Conservation (phyloP, 2,329 filamentous ascomycete species). For the Claviceps lovelessii region DNA sequence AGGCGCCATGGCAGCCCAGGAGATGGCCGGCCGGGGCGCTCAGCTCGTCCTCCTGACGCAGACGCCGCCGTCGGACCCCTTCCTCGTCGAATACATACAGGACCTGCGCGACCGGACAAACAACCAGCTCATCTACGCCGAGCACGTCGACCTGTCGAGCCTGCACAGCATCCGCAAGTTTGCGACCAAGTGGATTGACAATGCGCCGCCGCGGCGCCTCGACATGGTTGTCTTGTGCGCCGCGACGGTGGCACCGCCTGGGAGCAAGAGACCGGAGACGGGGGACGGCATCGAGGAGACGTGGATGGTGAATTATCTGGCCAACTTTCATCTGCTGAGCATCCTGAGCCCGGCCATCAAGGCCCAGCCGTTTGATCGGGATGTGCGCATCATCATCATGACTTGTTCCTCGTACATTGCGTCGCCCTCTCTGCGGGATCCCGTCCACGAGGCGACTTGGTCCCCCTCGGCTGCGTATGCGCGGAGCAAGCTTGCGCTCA, state of each 20-base stretch:
- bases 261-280: conserved; percentile 45
- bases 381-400: conserved; percentile 74
- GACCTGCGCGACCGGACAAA: conserved; percentile 63
- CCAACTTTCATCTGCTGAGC: conserved; percentile 87
- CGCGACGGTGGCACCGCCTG: conserved; percentile 58
- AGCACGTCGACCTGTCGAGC: conserved; percentile 79
- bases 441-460: conserved; percentile 35
- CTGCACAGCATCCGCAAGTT: conserved; percentile 86
- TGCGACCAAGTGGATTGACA: conserved; percentile 96
- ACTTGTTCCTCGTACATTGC: conserved; percentile 83
- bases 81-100: conserved; percentile 83
- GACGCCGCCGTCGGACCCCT: conserved; percentile 66
- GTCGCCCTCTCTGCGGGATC: conserved; percentile 50
- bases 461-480: conserved; percentile 45
- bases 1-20: conserved; percentile 59
- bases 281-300: conserved; percentile 72
- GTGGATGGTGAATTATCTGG: conserved; percentile 90
- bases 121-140: conserved; percentile 85
- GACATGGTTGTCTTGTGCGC: conserved; percentile 88
- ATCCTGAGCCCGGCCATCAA: conserved; percentile 83
- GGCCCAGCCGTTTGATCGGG: conserved; percentile 83
- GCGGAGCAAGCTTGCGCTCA: conserved; percentile 62
- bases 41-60: conserved; percentile 85
- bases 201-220: conserved; percentile 71
- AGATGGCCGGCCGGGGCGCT: conserved; percentile 68